Percentiles rank a stretch among this genome's conserved stretches.
phyloP scores from a whole-genome alignment of 805 yeast genomes.

The Metschnikowia lunata region DNA sequence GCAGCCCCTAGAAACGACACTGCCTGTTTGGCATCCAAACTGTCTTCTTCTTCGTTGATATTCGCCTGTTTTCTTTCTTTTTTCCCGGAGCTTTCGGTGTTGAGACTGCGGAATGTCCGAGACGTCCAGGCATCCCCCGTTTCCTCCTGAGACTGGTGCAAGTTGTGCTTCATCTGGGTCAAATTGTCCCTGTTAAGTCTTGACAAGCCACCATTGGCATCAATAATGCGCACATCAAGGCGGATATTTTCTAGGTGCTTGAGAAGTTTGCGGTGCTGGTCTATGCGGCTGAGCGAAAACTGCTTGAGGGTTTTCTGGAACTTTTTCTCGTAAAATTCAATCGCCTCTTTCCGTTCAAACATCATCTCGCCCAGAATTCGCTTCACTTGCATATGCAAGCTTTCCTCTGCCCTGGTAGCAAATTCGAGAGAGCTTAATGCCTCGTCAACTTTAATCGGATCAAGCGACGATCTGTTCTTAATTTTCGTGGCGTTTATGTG shows the following conservation, averaged over 20 bases:
- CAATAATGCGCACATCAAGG: slow-evolving; percentile 68
- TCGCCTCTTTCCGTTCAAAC: slow-evolving; percentile 60
- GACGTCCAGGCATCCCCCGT: slow-evolving; percentile 44
- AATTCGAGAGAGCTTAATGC: slow-evolving; percentile 75
- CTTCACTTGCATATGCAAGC: slow-evolving; percentile 69
- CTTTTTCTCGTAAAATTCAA: slow-evolving; percentile 53
- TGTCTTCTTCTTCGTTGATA: slow-evolving; percentile 13
- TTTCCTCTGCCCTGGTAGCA: slow-evolving; percentile 73
- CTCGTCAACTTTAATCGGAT: slow-evolving; percentile 86
- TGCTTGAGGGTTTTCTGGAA: slow-evolving; percentile 52
- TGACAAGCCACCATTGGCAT: slow-evolving; percentile 74
- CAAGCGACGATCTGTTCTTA: slow-evolving; percentile 68
- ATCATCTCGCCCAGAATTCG: slow-evolving; percentile 84
- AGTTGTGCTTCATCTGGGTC: slow-evolving; percentile 41
- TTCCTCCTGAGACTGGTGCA: slow-evolving; percentile 40
- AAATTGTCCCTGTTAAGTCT: slow-evolving; percentile 72
- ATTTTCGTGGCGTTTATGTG: slow-evolving; percentile 70
- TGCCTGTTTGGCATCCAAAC: slow-evolving; percentile 76
- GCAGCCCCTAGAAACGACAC: slow-evolving; percentile 67
- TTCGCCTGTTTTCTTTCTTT: slow-evolving; percentile 6
- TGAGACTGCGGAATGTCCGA: slow-evolving; percentile 34
- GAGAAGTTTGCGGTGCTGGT: slow-evolving; percentile 78
- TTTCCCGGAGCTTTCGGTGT: slow-evolving; percentile 24
- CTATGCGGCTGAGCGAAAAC: slow-evolving; percentile 68
- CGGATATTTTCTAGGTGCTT: slow-evolving; percentile 68